Evolutionary conservation across 257 asterid species (phyloP).

Genomic region (Verbena officinalis): DNA sequence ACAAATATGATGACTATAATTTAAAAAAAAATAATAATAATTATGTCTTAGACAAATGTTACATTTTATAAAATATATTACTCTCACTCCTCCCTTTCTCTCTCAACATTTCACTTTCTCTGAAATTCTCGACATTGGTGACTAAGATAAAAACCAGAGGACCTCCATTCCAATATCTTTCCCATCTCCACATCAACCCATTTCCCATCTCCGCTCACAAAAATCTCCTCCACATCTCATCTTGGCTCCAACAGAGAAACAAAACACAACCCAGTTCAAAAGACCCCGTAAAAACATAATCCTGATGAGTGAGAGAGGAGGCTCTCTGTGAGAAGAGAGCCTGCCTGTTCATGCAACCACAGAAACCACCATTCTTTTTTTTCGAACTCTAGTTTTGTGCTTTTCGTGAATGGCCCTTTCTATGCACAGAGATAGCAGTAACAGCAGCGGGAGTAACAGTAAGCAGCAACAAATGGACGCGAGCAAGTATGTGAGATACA

Average conservation of each 20-base stretch:
- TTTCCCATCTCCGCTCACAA: constrained; percentile 19
- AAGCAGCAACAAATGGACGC: constrained; percentile 75
- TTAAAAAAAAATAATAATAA: too few relatives aligned
- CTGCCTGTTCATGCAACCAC: constrained; percentile 73
- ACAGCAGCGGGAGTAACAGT: constrained; percentile 49
- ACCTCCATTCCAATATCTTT: constrained; percentile 41
- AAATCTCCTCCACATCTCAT: constrained; percentile 13
- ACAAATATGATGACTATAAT: too few relatives aligned
- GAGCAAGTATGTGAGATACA: constrained; percentile 90
- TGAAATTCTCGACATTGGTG: constrained; percentile 57
- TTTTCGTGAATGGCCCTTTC: constrained; percentile 48
- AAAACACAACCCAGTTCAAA: background rate
- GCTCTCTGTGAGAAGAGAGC: constrained; percentile 94
- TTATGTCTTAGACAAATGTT: too few relatives aligned
- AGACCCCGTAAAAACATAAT: background rate
- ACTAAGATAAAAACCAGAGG: constrained; percentile 47
- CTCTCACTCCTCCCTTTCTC: constrained; percentile 27
- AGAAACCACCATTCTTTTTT: constrained; percentile 13
- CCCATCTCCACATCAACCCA: constrained; percentile 21
- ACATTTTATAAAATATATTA: too few relatives aligned
- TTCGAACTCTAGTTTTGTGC: background rate
- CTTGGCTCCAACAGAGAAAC: background rate
- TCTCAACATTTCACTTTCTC: constrained; percentile 54
- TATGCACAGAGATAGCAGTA: constrained; percentile 62
- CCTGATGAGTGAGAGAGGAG: constrained; percentile 82